phyloP scores from a whole-genome alignment of 805 yeast species.

The Sungouiella thailandica region DNA sequence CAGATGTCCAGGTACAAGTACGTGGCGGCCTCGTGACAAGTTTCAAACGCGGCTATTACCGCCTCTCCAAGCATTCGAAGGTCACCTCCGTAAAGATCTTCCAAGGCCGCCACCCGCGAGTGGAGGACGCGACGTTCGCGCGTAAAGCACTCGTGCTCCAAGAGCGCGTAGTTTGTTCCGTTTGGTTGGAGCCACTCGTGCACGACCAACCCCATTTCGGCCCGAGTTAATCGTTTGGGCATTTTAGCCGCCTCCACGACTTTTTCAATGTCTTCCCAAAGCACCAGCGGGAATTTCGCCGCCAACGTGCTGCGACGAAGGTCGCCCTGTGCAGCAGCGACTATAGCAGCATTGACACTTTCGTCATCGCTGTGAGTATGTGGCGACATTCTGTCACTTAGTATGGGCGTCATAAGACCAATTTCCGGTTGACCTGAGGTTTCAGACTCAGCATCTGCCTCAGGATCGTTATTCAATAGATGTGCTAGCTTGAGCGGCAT shows the following conservation, averaged over 20 bases:
- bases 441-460: neutral
- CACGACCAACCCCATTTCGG: constrained; percentile 13
- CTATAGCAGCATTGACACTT: neutral
- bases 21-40: constrained; percentile 6
- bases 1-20: constrained; percentile 6
- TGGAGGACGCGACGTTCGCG: constrained; percentile 7
- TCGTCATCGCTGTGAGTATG: neutral
- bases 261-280: constrained; percentile 6
- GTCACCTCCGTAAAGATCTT: constrained; percentile 9
- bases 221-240: constrained; percentile 6
- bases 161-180: constrained; percentile 7
- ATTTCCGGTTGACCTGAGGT: neutral
- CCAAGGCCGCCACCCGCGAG: constrained; percentile 7
- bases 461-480: neutral
- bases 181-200: constrained; percentile 12
- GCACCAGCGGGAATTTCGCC: constrained; percentile 1
- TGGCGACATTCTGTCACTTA: constrained; percentile 1
- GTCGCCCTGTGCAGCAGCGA: neutral
- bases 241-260: constrained; percentile 1
- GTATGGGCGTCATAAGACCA: constrained; percentile 5
- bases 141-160: constrained; percentile 13
- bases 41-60: constrained; percentile 13
- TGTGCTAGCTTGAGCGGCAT: neutral
- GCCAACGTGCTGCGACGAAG: constrained; percentile 1
- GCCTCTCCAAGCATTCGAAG: constrained; percentile 5